Base-by-base conservation (phyloP, 768 basidiomycete species). In the Pholiota molesta region DNA sequence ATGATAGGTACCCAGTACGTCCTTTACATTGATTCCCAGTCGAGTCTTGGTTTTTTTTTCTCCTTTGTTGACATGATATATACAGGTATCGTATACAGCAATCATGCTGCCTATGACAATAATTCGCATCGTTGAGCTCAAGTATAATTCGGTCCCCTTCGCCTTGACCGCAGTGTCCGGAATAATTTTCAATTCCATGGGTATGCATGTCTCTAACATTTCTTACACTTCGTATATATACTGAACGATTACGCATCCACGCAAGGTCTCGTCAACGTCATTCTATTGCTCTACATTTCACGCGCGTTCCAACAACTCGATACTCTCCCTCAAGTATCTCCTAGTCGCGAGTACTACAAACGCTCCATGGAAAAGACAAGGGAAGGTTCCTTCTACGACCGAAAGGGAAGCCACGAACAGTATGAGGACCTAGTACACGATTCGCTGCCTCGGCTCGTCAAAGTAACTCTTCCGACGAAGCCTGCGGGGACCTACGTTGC, bases 151-250 rank as follows among this genome's bases (percentile, higher is more conserved):
- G 16, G 69, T 74, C 0, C 71, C 74, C 4, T 70, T 71, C 56
- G 67, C 66, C 62, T 66, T 65, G 10, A 69, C 63, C 6, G 56
- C 71, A 2, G 29, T 70, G 2, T 60, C 69, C 9, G 71, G 65
- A 39, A 60, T 71, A 8, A 59, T 74, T 16, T 74, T 72, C 67
- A 75, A 75, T 56, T 65, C 74, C n/a, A 72, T 69, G n/a, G 74
- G 74, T 73, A 47, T 28, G 71, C 40, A 47, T 23, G 70, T 37
- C 10, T n/a, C 26, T 44, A 33, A 42, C 8, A 35, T 56, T 17
- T 2, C 8, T 39, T 16, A 39, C 7, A 7, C n/a, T 56, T 56
- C 21, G 19, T 55, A 17, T 26, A 40, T 55, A 17, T 28, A 40
- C 14, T 13, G 13, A 5, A 8, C 9, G 26, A 13, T 37, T 37